Base-by-base conservation (phyloP, 768 basidiomycete genomes). In the Coprinopsis cinerea region DNA sequence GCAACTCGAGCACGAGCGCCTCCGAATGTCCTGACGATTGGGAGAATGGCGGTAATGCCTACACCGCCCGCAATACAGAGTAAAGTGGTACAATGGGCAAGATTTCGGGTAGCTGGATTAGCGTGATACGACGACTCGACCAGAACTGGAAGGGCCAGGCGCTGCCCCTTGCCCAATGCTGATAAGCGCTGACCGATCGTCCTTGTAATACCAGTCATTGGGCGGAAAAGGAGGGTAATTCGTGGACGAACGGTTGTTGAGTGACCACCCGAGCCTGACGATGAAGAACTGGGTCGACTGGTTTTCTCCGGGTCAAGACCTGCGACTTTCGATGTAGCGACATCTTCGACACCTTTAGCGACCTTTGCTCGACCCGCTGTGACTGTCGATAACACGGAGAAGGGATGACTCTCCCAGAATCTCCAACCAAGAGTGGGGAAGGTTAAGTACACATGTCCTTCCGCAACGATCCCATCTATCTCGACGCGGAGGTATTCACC, bases 341-440 rank as follows among this genome's bases (percentile, higher is more conserved):
- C 18, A 7, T 11, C 10, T 20, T 9, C 7, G 30, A 9, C 30
- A 9, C 30, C 37, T 1, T 22, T 25, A 1, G 13, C 40, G 15
- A 30, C n/a, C n/a, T n/a, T n/a, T n/a, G n/a, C n/a, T n/a, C n/a
- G n/a, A 15, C 28, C 20, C 6, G 25, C 32, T 0, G 47, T 44
- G 52, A 48, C 48, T n/a, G 37, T 43, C 20, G 52, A 53, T 11
- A 52, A 20, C 10, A 53, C 41, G 4, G 52, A 53, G 24, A 34
- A 48, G 1, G 52, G 52, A 15, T 53, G 52, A 40, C 48, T 53
- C 47, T 53, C 52, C 52, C 52, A 53, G 41, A 53, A 7, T 18
- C 46, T 30, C 52, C 52, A 53, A 6, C 24, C 35, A 1, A 53
- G 41, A 0, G 52, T 53, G 1, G 52, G 52, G 52, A 53, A 53